Evolutionary conservation across 2,329 filamentous ascomycete species (phyloP), one percentile per base, ranked within the genome.

Genomic region (Decorospora gaudefroyi): DNA sequence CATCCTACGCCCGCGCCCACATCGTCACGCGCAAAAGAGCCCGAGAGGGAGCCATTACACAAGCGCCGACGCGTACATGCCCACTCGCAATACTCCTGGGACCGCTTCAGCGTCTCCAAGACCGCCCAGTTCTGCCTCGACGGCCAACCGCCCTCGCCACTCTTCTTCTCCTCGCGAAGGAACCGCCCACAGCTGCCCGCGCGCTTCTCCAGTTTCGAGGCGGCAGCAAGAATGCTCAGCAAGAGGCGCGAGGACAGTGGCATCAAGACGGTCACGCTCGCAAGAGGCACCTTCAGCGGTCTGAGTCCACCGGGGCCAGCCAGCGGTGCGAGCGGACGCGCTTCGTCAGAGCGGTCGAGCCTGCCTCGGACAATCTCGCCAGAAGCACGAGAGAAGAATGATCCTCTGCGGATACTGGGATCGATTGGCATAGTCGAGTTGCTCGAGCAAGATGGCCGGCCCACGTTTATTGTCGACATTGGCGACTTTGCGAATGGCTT

Each of bases 381-480:
- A 6, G 82, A 83, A 42, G 68, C 73, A 49, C 64, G 74, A 49
- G 69, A 73, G 4, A 70, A 75, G 40, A 68, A 74, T 1, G 74
- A 80, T 2, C 74, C 76, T 4, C 52, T 82, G 30, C 77, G 82
- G 37, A 72, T 82, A 36, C 74, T 91, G 4, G 80, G 81, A 28
- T 79, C 79, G 17, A 76, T 90, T 37, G 84, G 86, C 16, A 78
- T 89, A 7, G 71, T 85, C 13, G 88, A 92, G 65, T 72, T 92
- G 26, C 69, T 93, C 27, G 87, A 92, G 61, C 81, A 87, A 54
- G 88, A 93, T 64, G 81, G 86, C 35, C 76, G 88, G 32, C 88
- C 87, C 2, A 88, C 86, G 0, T 89, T 92, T 58, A 78, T 92
- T 28, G 75, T 92, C 22, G 87, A 92, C 59, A 70, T 88, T 36